phyloP scores from a whole-genome alignment of 495 filamentous ascomycete genomes.

The Astrothelium macrocarpum region DNA sequence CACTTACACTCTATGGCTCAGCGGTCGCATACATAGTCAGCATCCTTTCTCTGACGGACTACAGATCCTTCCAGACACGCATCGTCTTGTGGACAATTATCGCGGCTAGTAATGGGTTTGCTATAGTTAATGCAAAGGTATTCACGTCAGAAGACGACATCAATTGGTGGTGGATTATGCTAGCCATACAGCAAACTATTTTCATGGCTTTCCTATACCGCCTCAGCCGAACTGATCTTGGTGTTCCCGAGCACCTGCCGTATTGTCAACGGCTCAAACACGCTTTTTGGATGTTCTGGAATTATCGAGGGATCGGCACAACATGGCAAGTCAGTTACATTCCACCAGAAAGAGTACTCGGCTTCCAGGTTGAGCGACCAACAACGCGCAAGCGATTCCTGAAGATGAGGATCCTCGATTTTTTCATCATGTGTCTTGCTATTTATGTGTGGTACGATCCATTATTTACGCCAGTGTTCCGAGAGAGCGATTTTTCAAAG shows the following conservation, averaged over 20 bases:
- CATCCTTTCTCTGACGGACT: background rate
- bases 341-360: background rate
- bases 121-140: background rate
- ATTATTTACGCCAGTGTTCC: background rate
- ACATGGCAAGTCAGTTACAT: background rate
- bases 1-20: background rate
- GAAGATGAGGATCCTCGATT: background rate
- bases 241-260: background rate
- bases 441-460: background rate
- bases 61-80: background rate
- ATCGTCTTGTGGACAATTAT: background rate
- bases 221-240: background rate
- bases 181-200: background rate
- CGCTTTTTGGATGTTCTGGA: background rate
- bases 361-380: background rate
- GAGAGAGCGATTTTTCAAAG: background rate
- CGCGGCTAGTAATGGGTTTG: background rate
- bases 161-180: background rate
- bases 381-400: background rate
- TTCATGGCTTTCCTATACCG: background rate
- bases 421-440: background rate
- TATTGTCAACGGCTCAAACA: background rate
- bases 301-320: background rate
- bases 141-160: background rate
- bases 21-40: background rate